Evolutionary conservation across 2,329 filamentous ascomycete species (phyloP), one percentile per base, ranked within the genome.

Genomic region (Scedosporium apiospermum): DNA sequence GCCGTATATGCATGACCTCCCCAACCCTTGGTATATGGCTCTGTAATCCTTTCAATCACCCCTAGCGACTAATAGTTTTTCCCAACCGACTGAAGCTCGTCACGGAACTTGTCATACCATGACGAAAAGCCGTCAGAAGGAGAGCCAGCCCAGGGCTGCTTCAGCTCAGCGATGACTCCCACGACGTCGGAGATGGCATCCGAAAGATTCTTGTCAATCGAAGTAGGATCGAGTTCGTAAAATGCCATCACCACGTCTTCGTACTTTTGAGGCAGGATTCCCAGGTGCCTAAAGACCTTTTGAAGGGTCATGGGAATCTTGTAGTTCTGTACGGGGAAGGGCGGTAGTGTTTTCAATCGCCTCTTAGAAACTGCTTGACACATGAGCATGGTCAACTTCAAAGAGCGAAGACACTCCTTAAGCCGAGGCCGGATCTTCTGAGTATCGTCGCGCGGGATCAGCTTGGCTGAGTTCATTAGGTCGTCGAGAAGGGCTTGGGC

Each of bases 191-290:
- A 75, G 64, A 87, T 85, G 67, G 87, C 87, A 49, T 80, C 77
- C 4, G 82, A 78, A 76, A 91, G 80, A 23, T 75, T 75, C 6
- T 73, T 71, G 67, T 87, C 85, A 55, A 89, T 88, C 27, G 82
- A 78, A 1, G 76, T 73, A 0, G 78, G 78, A 53, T 88, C 82
- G 18, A 89, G 74, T 12, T 88, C 83, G 76, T 96, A 96, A 64
- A 96, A 91, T 0, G 84, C 80, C 60, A 78, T 81, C 0, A 89
- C 88, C 7, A 93, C 73, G 42, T 91, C 87, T 46, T 91, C 88
- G 21, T 90, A 88, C 16, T 79, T 77, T 58, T 89, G 81, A 0
- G 90, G 88, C 18, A 93, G 78, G 16, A 74, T 74, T 62, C 82
- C 81, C 27, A 93, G 74, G 1, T 81, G 68, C 0, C 73, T 71